Evolutionary conservation across 139 green algal genomes (phyloP), one percentile per base, ranked within the genome.

Genomic region (Coelastrella sp.): DNA sequence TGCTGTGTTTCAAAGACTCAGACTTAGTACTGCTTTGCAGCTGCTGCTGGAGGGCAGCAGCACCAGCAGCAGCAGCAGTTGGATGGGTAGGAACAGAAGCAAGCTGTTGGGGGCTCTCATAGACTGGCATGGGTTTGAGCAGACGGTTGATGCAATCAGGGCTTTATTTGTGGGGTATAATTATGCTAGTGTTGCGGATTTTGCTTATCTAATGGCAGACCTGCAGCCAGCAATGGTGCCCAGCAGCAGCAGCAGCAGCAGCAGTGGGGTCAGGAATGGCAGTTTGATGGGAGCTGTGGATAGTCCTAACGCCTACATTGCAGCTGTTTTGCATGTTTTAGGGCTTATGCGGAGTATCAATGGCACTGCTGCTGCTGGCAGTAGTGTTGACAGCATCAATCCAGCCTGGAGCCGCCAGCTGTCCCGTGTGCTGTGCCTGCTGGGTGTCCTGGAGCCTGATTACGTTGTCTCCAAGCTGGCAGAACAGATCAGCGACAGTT

Each of bases 21-120:
- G 17, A 7, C 47, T 81, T 14, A 57, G 8, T 3, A 88, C 83
- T n/a, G 83, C 83, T 7, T 47, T 88, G 68, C 83, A 80, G 68
- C 19, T 88, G 68, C 83, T 88, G 83, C 83, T 88, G 3, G 83
- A 80, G 19, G 61, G 22, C 80, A 86, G 20, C 80, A 86, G 61
- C 81, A 76, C 10, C 80, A 75, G 7, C 80, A 87, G 64, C 32
- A 23, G 83, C 68, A 76, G 83, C 68, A 57, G 83, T 14, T 68
- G 83, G 47, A 57, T 19, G 47, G 17, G 66, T 57, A 66, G 19
- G 5, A 56, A 65, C 47, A 56, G 68, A 19, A 32, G 54, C 4
- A 56, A 68, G 68, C 66, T 88, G 83, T 54, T 88, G 83, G 3
- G 7, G 54, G 14, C n/a, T 4, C 20, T 88, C 16, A 10, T 88